A percentile compares a stretch with the other conserved stretches of the same genome.
phyloP scores from a whole-genome alignment of 2,329 filamentous ascomycete species.

The Aspergillus tubingensis region DNA sequence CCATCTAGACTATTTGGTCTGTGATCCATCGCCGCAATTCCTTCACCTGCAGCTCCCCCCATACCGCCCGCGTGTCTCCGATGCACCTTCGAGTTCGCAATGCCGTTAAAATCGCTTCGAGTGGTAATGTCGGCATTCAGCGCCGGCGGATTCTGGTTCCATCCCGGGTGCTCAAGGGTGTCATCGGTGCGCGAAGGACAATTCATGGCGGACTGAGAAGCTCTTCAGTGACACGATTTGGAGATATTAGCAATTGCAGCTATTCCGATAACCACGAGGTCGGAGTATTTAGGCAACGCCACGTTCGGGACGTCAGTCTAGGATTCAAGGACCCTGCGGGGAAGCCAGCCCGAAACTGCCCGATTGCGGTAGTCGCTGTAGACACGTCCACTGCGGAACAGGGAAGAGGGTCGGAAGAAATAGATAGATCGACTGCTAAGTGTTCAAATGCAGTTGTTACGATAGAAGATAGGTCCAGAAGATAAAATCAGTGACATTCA shows the following conservation, averaged over 20 bases:
- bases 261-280: neutral
- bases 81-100: slow-evolving; percentile 59
- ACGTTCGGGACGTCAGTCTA: slow-evolving; percentile 4
- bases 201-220: slow-evolving; percentile 54
- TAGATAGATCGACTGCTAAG: neutral
- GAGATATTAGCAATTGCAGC: neutral
- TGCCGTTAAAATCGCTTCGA: slow-evolving; percentile 61
- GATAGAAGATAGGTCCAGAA: neutral
- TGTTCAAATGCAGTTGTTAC: neutral
- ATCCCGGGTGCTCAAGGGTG: slow-evolving; percentile 53
- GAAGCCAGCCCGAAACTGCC: slow-evolving; percentile 25
- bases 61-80: slow-evolving; percentile 39
- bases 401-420: slow-evolving; percentile 4
- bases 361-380: slow-evolving; percentile 18
- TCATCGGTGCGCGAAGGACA: slow-evolving; percentile 65
- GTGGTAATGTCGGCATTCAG: slow-evolving; percentile 64
- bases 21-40: slow-evolving; percentile 25
- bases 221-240: neutral
- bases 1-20: slow-evolving; percentile 24
- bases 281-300: neutral
- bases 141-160: slow-evolving; percentile 63
- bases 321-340: slow-evolving; percentile 15
- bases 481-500: neutral
- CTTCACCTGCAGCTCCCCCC: slow-evolving; percentile 24
- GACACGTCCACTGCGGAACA: slow-evolving; percentile 10